phyloP scores from a whole-genome alignment of 1,139 yeast species.

The Blastobotrys arbuscula region DNA sequence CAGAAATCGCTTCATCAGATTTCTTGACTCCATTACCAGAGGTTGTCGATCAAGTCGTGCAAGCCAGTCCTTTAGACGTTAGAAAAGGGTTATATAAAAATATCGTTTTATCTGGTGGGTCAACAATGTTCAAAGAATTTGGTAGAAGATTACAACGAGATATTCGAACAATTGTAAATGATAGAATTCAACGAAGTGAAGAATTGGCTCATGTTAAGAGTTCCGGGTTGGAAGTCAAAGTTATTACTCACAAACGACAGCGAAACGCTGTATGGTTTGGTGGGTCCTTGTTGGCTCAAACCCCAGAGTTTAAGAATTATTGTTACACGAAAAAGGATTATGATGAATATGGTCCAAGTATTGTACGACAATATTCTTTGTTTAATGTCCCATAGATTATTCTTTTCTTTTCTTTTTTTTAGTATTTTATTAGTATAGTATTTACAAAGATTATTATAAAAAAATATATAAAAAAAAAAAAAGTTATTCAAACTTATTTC shows the following conservation, averaged over 20 bases:
- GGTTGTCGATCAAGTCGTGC: constrained; percentile 92
- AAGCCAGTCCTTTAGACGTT: constrained; percentile 94
- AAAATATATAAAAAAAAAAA: constrained; percentile 13
- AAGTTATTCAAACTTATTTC: constrained; percentile 15
- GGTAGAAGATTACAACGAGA: constrained; percentile 98
- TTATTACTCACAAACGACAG: constrained; percentile 94
- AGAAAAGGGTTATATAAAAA: constrained; percentile 94
- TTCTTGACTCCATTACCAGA: constrained; percentile 92
- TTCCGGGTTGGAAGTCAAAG: constrained; percentile 95
- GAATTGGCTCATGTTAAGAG: constrained; percentile 68
- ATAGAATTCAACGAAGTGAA: constrained; percentile 81
- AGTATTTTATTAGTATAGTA: neutral
- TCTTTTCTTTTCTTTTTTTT: neutral
- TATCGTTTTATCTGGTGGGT: constrained; percentile 83
- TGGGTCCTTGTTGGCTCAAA: constrained; percentile 93
- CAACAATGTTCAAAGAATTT: constrained; percentile 97
- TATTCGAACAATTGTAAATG: constrained; percentile 78
- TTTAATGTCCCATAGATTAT: constrained; percentile 62
- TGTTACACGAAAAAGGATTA: constrained; percentile 97
- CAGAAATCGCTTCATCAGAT: constrained; percentile 94
- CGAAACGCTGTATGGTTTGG: constrained; percentile 99
- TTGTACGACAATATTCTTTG: constrained; percentile 92
- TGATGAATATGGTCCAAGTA: constrained; percentile 96
- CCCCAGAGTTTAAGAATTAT: constrained; percentile 91
- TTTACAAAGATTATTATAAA: neutral